Conservation (phyloP, 352 stramenopile genomes). For the Phytophthora aleatoria region DNA sequence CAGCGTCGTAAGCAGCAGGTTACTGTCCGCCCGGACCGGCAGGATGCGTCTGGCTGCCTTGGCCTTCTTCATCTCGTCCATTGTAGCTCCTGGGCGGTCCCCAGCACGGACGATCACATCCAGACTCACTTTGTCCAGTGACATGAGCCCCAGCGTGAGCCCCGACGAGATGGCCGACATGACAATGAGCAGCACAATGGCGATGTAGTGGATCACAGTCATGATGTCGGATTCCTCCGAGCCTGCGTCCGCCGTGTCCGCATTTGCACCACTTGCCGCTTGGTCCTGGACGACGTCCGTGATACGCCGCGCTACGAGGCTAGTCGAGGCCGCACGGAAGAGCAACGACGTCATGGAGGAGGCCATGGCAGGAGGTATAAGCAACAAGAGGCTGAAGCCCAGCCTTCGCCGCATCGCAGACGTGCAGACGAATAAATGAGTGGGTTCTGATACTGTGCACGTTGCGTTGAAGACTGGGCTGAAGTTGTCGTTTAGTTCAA, state of each 20-base stretch:
- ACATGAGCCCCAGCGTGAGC: constrained; percentile 96
- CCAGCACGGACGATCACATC: constrained; percentile 95
- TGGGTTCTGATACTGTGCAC: constrained; percentile 11
- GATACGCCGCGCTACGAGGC: constrained; percentile 19
- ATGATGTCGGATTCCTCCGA: constrained; percentile 14
- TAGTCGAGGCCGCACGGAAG: constrained; percentile 20
- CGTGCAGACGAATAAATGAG: constrained; percentile 7
- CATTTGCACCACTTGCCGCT: background rate
- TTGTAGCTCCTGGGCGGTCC: constrained; percentile 71
- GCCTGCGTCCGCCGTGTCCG: background rate
- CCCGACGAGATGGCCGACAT: constrained; percentile 95
- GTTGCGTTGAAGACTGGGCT: constrained; percentile 15
- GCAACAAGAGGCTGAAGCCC: constrained; percentile 6
- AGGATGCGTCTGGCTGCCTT: constrained; percentile 72
- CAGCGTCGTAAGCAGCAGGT: constrained; percentile 97
- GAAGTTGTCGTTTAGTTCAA: constrained; percentile 6
- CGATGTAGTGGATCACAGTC: constrained; percentile 46
- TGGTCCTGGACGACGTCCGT: constrained; percentile 9
- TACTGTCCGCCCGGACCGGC: constrained; percentile 92
- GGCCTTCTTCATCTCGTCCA: constrained; percentile 63
- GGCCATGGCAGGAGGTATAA: constrained; percentile 1
- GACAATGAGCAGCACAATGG: constrained; percentile 65
- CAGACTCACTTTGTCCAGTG: constrained; percentile 96
- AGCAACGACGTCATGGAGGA: constrained; percentile 28
- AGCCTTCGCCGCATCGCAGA: constrained; percentile 16